Evolutionary conservation across 2,329 filamentous ascomycete genomes (phyloP).

Genomic region (Pseudocercospora ulei): DNA sequence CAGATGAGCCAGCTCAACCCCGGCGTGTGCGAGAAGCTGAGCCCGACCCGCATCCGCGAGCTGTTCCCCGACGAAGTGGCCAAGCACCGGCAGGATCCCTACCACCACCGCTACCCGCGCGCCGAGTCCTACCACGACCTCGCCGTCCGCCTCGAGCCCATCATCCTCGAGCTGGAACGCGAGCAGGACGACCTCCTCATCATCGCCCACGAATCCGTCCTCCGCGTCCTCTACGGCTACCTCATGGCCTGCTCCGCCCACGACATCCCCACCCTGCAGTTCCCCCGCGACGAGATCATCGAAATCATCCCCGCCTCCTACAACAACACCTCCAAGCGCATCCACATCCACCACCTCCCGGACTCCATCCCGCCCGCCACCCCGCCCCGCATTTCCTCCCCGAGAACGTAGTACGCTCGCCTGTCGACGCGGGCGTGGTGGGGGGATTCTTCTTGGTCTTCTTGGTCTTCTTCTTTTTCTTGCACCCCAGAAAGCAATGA

Average conservation of each 20-base stretch:
- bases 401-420: too few relatives aligned
- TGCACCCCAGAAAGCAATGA: too few relatives aligned
- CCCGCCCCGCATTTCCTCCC: too few relatives aligned
- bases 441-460: too few relatives aligned
- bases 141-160: conserved; percentile 92
- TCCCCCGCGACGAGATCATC: conserved; percentile 93
- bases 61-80: conserved; percentile 82
- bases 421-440: too few relatives aligned
- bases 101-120: conserved; percentile 90
- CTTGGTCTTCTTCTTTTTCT: too few relatives aligned
- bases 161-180: conserved; percentile 91
- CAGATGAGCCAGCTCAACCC: conserved; percentile 98
- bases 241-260: conserved; percentile 96
- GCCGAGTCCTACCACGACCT: conserved; percentile 98
- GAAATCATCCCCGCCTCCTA: conserved; percentile 98
- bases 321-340: conserved; percentile 87
- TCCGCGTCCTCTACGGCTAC: conserved; percentile 92
- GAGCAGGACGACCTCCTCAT: conserved; percentile 97
- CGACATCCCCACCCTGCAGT: conserved; percentile 85
- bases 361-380: too few relatives aligned
- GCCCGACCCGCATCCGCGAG: conserved; percentile 67
- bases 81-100: conserved; percentile 89
- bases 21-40: conserved; percentile 88
- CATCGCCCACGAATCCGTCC: conserved; percentile 94
- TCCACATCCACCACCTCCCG: conserved; percentile 65